A percentile compares a stretch with the other conserved stretches of the same genome.
These are phyloP conservation scores for Colletotrichum musae DNA, from an alignment of 2,329 filamentous ascomycete species.

Conservation along the genomic window DNA sequence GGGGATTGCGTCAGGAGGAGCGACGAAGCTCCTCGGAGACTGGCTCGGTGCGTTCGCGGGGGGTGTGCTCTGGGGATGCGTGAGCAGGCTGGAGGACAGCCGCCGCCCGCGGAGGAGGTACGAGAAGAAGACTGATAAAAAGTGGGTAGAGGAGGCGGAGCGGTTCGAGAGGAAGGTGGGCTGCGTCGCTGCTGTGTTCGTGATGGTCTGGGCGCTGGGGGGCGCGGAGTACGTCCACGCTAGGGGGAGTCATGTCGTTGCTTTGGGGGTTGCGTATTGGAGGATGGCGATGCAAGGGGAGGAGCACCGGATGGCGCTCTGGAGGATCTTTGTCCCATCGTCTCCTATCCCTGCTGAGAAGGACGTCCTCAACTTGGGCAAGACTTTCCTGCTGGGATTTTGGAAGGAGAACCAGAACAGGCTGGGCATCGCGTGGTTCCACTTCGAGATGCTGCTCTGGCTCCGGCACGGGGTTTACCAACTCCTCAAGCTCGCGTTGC, in stretches of 20 bases:
- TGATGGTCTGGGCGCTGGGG: conserved; percentile 47
- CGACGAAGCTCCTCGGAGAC: not conserved
- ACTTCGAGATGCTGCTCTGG: conserved; percentile 22
- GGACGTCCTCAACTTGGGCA: rapidly evolving
- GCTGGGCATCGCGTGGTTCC: not conserved
- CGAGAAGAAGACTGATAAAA: rapidly evolving
- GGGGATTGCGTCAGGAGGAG: not conserved
- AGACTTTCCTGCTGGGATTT: not conserved
- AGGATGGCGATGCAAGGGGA: conserved; percentile 39
- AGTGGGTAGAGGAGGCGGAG: not conserved
- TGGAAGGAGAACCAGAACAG: not conserved
- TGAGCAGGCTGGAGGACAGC: not conserved
- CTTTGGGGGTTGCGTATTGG: conserved; percentile 47
- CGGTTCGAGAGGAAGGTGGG: not conserved
- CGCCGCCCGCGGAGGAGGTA: not conserved
- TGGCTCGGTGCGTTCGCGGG: conserved; percentile 18
- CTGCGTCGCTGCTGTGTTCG: conserved; percentile 25
- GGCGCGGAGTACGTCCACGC: conserved; percentile 49
- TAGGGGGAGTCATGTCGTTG: conserved; percentile 46
- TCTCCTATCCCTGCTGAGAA: rapidly evolving
- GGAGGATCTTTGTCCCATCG: not conserved
- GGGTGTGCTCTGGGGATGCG: conserved; percentile 22
- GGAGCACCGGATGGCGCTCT: conserved; percentile 1
- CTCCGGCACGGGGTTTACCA: conserved; percentile 5
- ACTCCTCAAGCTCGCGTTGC: conserved; percentile 1